Base-by-base conservation (phyloP, 1,284 basidiomycete species). In the Moesziomyces sp. region DNA sequence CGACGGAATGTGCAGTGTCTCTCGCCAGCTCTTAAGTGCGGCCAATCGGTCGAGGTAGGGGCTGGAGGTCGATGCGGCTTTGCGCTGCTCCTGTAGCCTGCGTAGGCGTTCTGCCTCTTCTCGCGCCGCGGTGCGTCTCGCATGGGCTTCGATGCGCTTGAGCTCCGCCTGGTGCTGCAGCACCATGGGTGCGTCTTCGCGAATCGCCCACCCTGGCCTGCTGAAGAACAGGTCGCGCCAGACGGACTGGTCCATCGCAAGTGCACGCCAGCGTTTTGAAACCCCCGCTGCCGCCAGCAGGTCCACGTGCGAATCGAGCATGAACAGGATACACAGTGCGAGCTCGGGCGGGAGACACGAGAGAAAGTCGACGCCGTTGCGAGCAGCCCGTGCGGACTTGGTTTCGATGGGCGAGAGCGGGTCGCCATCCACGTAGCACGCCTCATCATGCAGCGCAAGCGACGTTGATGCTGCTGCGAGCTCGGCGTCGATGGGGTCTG, bases 201-300 rank as follows among this genome's bases (percentile, higher is more conserved):
- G 50, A 9, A 77, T 72, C 4, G 65, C 59, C 78, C 78, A 79
- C 9, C 74, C 76, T 0, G 67, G 66, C 7, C 58, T 46, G 0
- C 48, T 52, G 30, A 72, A 69, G 62, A 76, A 79, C n/a, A 63
- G 33, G 19, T 59, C 52, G 3, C 68, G 58, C 78, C 78, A 79
- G 3, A 79, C 60, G 3, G 48, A 38, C 42, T 59, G 58, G 23
- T 74, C 67, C 62, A 60, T 45, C 3, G 70, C 72, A 7, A 73
- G 9, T 3, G 40, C 33, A n/a, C 74, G 43, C 76, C 76, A 79
- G 19, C 48, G 26, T 24, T 56, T 58, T 13, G 61, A 60, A 8
- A 79, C 78, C 5, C 43, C 42, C 11, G 64, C 44, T 10, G 46
- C 58, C 4, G 60, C 46, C 9, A 74, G 47, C 26, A 79, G 18